Conservation (phyloP, 208 protist species). For the Strigomonas culicis region DNA sequence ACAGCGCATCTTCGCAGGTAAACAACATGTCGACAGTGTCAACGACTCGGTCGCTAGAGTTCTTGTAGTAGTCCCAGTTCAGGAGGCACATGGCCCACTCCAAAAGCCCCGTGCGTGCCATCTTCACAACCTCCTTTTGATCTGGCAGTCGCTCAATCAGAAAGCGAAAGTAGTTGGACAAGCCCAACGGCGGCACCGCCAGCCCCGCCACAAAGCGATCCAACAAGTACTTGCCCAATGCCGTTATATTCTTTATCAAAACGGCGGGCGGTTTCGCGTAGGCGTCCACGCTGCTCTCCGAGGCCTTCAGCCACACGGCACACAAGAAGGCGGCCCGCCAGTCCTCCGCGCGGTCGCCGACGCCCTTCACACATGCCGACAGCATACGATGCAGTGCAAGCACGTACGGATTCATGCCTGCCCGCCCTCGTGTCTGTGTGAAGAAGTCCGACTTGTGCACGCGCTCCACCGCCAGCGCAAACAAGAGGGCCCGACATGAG, state of each 20-base stretch:
- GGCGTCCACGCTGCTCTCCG: slow-evolving; percentile 28
- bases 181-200: slow-evolving; percentile 32
- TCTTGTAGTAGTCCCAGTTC: slow-evolving; percentile 29
- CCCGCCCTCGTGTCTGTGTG: slow-evolving; percentile 17
- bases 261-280: slow-evolving; percentile 11
- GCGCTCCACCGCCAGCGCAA: slow-evolving; percentile 29
- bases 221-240: slow-evolving; percentile 49
- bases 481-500: slow-evolving; percentile 33
- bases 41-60: slow-evolving; percentile 25
- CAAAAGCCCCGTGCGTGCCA: slow-evolving; percentile 35
- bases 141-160: slow-evolving; percentile 26
- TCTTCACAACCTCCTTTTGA: slow-evolving; percentile 23
- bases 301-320: slow-evolving; percentile 48
- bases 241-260: slow-evolving; percentile 37
- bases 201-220: slow-evolving; percentile 53
- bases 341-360: slow-evolving; percentile 35
- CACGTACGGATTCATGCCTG: slow-evolving; percentile 46
- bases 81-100: slow-evolving; percentile 69
- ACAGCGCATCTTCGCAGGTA: slow-evolving; percentile 31
- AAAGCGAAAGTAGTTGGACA: slow-evolving; percentile 38
- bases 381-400: slow-evolving; percentile 52
- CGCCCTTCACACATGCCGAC: slow-evolving; percentile 25
- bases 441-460: slow-evolving; percentile 20
- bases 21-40: slow-evolving; percentile 41
- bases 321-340: slow-evolving; percentile 43